Evolutionary conservation across 441 rosid genomes (phyloP), one percentile per base, ranked within the genome.

Genomic region (Populus hybrid): DNA sequence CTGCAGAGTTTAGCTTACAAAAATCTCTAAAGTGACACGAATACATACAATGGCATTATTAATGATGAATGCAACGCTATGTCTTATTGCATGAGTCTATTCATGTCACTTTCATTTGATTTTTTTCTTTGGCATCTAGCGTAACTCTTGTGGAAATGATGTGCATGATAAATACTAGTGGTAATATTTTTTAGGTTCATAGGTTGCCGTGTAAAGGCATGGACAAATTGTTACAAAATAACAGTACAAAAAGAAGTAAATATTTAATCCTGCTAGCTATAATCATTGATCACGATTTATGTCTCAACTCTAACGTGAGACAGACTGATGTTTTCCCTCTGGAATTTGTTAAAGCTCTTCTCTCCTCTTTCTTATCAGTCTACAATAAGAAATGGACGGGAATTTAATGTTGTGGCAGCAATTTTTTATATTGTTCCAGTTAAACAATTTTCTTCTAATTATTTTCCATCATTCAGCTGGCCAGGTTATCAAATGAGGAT

Each of bases 401-500:
- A 74, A 40, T 57, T 20, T 20, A 57, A 57, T 57, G 23, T 2
- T 57, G 63, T 57, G n/a, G 7, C 18, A 46, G 54, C 18, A 63
- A 59, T 24, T 63, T 63, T 59, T n/a, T 6, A 21, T 21, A 30
- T 21, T 63, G 30, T 63, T 4, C 11, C 28, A 40, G 50, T 76
- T 78, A 61, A 10, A 5, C 63, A 23, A 46, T 59, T 20, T 32
- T 11, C 76, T 40, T 38, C 73, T 54, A 72, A 34, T 23, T 66
- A 7, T 69, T 73, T 69, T 9, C 67, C n/a, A 11, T 77, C 24
- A 36, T 83, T 73, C 89, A 97, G 99, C 78, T 97, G 83, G 99
- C 97, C 3, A 95, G 78, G 83, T 86, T 97, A 81, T 73, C 95
- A 42, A 77, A 87, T 20, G 90, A 90, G 61, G 99, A 97, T 82